Conservation (phyloP, 345 rosid species). For the Eucalyptus cladocalyx region DNA sequence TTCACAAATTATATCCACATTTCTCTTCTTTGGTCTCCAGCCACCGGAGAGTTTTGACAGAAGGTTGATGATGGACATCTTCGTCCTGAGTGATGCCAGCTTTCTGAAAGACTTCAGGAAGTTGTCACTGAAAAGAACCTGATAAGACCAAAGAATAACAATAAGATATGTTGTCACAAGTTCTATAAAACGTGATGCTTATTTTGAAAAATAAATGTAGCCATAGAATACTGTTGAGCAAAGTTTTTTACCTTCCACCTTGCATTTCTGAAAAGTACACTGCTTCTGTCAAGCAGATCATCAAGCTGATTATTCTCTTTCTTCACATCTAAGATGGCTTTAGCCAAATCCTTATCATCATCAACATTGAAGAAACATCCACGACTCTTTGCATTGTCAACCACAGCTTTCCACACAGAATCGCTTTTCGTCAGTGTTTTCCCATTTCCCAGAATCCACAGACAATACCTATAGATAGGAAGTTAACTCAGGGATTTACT, state of each 20-base stretch:
- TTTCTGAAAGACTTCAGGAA: constrained; percentile 35
- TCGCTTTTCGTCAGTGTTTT: constrained; percentile 13
- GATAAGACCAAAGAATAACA: background rate
- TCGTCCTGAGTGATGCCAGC: constrained; percentile 1
- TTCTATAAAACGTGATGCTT: too few species aligned
- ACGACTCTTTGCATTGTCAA: constrained; percentile 26
- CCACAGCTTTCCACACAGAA: constrained; percentile 25
- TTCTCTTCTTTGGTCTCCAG: constrained; percentile 35
- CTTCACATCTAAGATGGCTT: constrained; percentile 17
- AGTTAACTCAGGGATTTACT: background rate
- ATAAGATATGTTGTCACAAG: background rate
- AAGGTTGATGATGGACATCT: constrained; percentile 1
- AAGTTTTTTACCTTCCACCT: constrained; percentile 34
- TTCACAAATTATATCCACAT: background rate
- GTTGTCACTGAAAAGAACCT: constrained; percentile 41
- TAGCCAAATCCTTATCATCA: constrained; percentile 21
- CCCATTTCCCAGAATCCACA: constrained; percentile 48
- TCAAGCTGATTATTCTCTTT: constrained; percentile 24
- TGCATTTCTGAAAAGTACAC: constrained; percentile 14
- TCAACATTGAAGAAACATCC: constrained; percentile 29
- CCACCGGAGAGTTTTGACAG: constrained; percentile 20
- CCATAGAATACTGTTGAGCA: background rate
- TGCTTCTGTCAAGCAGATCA: constrained; percentile 16
- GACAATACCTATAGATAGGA: constrained; percentile 18
- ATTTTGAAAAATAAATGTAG: background rate